phyloP scores from a whole-genome alignment of 2,329 filamentous ascomycete species.

The Malbranchea zuffiana region DNA sequence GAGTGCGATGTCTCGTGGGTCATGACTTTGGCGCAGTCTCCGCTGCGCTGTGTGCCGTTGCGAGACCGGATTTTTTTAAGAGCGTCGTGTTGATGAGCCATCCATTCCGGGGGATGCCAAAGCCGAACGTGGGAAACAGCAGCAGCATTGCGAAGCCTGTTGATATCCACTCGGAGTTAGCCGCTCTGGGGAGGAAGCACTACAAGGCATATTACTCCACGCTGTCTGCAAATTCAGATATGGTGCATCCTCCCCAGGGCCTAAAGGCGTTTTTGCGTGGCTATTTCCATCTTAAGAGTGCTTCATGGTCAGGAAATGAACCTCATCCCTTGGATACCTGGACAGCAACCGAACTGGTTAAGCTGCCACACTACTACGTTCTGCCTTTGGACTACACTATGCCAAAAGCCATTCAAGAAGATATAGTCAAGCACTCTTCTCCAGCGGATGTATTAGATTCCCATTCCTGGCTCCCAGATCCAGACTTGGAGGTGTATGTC shows the following conservation, averaged over 20 bases:
- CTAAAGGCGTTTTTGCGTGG: conserved; percentile 52
- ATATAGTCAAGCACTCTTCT: conserved; percentile 45
- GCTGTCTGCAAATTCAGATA: conserved; percentile 26
- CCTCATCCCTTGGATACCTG: conserved; percentile 46
- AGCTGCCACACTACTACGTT: conserved; percentile 58
- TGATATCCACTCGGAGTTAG: conserved; percentile 48
- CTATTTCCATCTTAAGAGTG: conserved; percentile 59
- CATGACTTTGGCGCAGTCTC: conserved; percentile 58
- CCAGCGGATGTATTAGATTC: conserved; percentile 29
- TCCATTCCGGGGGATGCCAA: conserved; percentile 47
- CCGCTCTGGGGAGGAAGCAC: conserved; percentile 49
- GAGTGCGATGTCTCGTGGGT: conserved; percentile 50
- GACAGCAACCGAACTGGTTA: conserved; percentile 46
- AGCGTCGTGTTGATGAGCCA: conserved; percentile 55
- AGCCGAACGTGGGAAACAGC: conserved; percentile 21
- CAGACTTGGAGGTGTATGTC: conserved; percentile 50
- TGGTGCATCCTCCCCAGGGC: conserved; percentile 35
- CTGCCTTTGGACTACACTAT: conserved; percentile 50
- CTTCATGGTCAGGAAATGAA: conserved; percentile 46
- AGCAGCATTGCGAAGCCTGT: conserved; percentile 17
- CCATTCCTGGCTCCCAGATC: conserved; percentile 45
- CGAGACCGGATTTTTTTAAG: conserved; percentile 54
- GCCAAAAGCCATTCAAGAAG: conserved; percentile 45
- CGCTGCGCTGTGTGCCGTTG: conserved; percentile 48
- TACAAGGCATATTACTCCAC: conserved; percentile 53